Evolutionary conservation across 140 eudicot species (phyloP), one percentile per base, ranked within the genome.

Genomic region (Erigeron philadelphicus): DNA sequence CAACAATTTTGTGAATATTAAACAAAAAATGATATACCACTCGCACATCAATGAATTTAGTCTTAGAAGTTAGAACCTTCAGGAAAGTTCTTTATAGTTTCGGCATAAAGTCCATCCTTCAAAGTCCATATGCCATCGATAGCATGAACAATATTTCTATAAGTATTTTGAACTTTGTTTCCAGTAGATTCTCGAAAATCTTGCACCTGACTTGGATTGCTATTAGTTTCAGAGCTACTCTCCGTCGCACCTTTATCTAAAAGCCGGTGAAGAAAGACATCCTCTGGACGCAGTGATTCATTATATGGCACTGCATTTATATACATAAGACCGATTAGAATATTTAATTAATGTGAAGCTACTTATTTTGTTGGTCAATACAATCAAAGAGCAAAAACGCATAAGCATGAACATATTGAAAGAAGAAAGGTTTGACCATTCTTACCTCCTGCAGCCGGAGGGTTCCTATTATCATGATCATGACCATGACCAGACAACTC

Each of bases 211-310:
- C 53, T 74, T 8, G 81, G 76, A 21, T 67, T 55, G 75, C 55
- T 70, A 76, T 76, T 57, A 81, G 74, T 71, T 25, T 75, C 64
- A 49, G 79, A 77, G 82, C 95, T 79, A 70, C 90, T 77, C 71
- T 92, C 96, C 46, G 98, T 86, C 72, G 98, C 95, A 73, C 93
- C 96, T 45, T 89, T 82, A 74, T 86, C 95, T 52, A 81, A 41
- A 66, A 93, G 95, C 48, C 95, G 77, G 68, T 84, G 77, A 58
- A 88, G 53, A 67, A 89, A 81, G n/a, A 75, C 80, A 78, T 83
- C 95, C 61, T 86, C 84, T 25, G 61, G 66, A 56, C 88, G 78
- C 56, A 75, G 76, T 47, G 82, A 77, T 25, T 71, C 77, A 63
- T 75, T 78, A 79, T 83, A 89, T 86, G 82, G 48, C 64, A 72